phyloP scores from a whole-genome alignment of 345 rosid species.

The Alliaria petiolata region DNA sequence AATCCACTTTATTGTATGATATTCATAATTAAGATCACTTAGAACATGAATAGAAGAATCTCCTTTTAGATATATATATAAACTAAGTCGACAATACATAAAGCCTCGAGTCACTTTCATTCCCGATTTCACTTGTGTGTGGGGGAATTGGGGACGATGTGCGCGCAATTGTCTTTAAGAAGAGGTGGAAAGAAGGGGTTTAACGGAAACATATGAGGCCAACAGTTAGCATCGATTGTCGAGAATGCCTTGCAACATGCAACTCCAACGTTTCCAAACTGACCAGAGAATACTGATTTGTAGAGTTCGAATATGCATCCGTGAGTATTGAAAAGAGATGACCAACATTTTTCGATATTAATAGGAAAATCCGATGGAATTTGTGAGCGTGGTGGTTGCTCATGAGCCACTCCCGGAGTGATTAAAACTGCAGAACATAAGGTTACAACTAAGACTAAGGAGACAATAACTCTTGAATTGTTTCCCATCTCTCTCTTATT shows the following conservation, averaged over 20 bases:
- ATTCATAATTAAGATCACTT: not conserved
- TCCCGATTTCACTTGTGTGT: not conserved
- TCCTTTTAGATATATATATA: not conserved
- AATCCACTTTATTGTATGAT: not conserved
- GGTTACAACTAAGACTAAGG: not conserved
- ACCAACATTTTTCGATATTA: slow-evolving; percentile 15
- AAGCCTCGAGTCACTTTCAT: not conserved
- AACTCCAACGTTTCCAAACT: slow-evolving; percentile 6
- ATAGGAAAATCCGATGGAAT: not conserved
- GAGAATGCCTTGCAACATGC: slow-evolving; percentile 24
- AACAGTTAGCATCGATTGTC: slow-evolving; percentile 9
- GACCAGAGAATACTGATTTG: slow-evolving; percentile 4
- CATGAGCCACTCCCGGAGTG: slow-evolving; percentile 1
- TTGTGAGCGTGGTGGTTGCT: not conserved
- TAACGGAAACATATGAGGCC: slow-evolving; percentile 19
- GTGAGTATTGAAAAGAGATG: slow-evolving; percentile 15
- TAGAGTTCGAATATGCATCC: slow-evolving; percentile 17
- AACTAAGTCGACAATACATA: not conserved
- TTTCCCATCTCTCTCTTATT: too few relatives aligned
- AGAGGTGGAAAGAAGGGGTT: slow-evolving; percentile 19
- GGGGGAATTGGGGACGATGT: not conserved
- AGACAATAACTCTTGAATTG: not conserved
- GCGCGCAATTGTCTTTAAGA: slow-evolving; percentile 6
- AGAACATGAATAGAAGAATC: not conserved
- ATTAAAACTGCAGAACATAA: not conserved